Percentiles rank a stretch among this genome's conserved stretches.
Evolutionary conservation across 768 basidiomycete species (phyloP).

Genomic region (Strobilomyces confusus): DNA sequence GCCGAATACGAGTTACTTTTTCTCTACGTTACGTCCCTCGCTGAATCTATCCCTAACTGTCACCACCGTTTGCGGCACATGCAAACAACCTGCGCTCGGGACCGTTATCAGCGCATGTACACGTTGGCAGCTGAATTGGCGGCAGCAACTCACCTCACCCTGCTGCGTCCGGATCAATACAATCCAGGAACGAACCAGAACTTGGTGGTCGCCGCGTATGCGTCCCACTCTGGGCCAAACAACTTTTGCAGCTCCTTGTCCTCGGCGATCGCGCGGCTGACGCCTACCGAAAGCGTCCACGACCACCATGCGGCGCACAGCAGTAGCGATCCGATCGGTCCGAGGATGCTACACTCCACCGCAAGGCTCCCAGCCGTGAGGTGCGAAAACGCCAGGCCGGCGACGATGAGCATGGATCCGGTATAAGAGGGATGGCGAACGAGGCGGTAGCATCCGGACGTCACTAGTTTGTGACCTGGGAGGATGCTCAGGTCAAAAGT

Average conservation of each 20-base stretch:
- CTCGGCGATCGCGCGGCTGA: constrained; percentile 49
- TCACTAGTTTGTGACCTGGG: constrained; percentile 48
- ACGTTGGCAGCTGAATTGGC: too few species aligned
- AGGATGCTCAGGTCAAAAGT: constrained; percentile 58
- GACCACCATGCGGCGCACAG: constrained; percentile 44
- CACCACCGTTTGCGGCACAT: background rate
- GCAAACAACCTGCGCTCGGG: background rate
- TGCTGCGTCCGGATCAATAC: constrained; percentile 21
- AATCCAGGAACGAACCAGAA: constrained; percentile 52
- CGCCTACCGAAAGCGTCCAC: constrained; percentile 45
- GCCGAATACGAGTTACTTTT: background rate
- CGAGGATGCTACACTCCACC: constrained; percentile 35
- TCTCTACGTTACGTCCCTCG: too few species aligned
- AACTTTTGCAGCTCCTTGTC: constrained; percentile 45
- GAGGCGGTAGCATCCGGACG: constrained; percentile 45
- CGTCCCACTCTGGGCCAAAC: constrained; percentile 47
- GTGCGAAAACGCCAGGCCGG: constrained; percentile 44
- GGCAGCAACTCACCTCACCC: background rate
- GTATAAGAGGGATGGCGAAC: constrained; percentile 57
- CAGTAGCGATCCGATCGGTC: constrained; percentile 29
- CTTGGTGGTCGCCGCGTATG: constrained; percentile 40
- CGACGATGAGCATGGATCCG: constrained; percentile 47
- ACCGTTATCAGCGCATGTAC: background rate
- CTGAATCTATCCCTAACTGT: background rate
- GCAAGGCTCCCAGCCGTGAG: constrained; percentile 46